A percentile compares a stretch with the other conserved stretches of the same genome.
phyloP scores from a whole-genome alignment of 805 yeast species.

The Myxozyma neotropica region DNA sequence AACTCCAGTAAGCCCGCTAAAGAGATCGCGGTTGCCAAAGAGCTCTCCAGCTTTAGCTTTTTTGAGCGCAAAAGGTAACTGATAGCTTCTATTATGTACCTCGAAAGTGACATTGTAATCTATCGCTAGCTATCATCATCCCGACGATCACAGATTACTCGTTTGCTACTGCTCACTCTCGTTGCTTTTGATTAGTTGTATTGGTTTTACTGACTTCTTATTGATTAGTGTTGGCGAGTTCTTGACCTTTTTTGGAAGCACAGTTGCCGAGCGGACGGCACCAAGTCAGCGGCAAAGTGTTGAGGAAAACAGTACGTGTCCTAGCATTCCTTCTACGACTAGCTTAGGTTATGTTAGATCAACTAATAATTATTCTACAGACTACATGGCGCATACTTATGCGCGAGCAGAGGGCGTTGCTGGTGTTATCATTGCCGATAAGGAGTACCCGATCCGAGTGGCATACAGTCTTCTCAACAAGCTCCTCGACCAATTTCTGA shows the following conservation, averaged over 20 bases:
- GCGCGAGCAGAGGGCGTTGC: slow-evolving; percentile 87
- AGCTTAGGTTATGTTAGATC: too few species aligned
- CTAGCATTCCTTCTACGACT: not conserved
- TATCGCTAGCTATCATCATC: not conserved
- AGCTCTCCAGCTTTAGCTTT: slow-evolving; percentile 81
- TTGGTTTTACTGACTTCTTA: not conserved
- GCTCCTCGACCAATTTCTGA: slow-evolving; percentile 83
- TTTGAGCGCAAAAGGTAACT: slow-evolving; percentile 69
- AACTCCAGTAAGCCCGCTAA: slow-evolving; percentile 55
- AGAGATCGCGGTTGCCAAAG: slow-evolving; percentile 79
- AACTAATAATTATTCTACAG: slow-evolving; percentile 19
- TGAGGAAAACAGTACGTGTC: slow-evolving; percentile 58
- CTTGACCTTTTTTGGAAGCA: slow-evolving; percentile 90
- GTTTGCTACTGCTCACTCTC: too few species aligned
- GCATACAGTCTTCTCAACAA: slow-evolving; percentile 92
- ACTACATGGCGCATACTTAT: slow-evolving; percentile 89
- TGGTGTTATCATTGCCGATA: slow-evolving; percentile 89
- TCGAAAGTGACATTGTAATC: too few species aligned
- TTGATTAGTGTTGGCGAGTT: slow-evolving; percentile 73
- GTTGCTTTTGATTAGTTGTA: not conserved
- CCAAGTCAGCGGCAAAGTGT: slow-evolving; percentile 92
- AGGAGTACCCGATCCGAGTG: slow-evolving; percentile 95
- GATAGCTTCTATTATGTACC: not conserved
- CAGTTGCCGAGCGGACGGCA: slow-evolving; percentile 84
- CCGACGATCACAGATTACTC: not conserved